A percentile compares a stretch with the other conserved stretches of the same genome.
These are phyloP conservation scores for Calonectria pteridis DNA, from an alignment of 2,329 filamentous ascomycete genomes.

Conservation along the genomic window DNA sequence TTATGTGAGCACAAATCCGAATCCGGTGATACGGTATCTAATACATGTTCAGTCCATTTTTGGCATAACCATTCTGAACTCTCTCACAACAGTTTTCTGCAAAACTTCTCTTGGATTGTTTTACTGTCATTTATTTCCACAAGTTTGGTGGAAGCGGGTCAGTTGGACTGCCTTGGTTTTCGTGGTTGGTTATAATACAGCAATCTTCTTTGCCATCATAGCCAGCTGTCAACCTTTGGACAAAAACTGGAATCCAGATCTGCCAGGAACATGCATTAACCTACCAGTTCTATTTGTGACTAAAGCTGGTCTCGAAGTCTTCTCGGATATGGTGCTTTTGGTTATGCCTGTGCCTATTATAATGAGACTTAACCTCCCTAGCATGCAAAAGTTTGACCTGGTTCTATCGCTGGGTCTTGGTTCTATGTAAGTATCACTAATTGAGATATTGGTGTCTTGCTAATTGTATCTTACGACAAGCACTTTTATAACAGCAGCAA, in stretches of 20 bases:
- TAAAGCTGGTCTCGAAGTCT: conserved; percentile 58
- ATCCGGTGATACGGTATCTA: conserved; percentile 18
- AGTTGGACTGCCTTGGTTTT: neutral
- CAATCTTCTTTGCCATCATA: conserved; percentile 50
- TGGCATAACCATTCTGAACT: conserved; percentile 46
- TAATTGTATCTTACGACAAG: neutral
- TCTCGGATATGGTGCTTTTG: conserved; percentile 60
- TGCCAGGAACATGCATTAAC: conserved; percentile 54
- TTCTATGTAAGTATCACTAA: conserved; percentile 20
- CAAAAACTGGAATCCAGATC: conserved; percentile 39
- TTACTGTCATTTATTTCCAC: neutral
- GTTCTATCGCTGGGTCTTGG: conserved; percentile 57
- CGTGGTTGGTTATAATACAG: neutral
- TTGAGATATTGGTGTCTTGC: neutral
- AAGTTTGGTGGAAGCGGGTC: neutral
- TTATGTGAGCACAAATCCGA: conserved; percentile 10
- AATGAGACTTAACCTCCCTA: conserved; percentile 56
- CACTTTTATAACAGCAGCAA: conserved; percentile 27
- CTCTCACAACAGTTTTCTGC: conserved; percentile 31
- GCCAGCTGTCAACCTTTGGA: conserved; percentile 26
- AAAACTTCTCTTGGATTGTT: neutral
- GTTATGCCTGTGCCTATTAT: conserved; percentile 58
- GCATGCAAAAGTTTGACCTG: conserved; percentile 57
- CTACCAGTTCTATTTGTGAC: conserved; percentile 59
- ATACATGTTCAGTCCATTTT: conserved; percentile 43